A percentile compares a stretch with the other conserved stretches of the same genome.
Conservation (phyloP, 1,284 basidiomycete genomes). For the Sanghuangporus baumii region DNA sequence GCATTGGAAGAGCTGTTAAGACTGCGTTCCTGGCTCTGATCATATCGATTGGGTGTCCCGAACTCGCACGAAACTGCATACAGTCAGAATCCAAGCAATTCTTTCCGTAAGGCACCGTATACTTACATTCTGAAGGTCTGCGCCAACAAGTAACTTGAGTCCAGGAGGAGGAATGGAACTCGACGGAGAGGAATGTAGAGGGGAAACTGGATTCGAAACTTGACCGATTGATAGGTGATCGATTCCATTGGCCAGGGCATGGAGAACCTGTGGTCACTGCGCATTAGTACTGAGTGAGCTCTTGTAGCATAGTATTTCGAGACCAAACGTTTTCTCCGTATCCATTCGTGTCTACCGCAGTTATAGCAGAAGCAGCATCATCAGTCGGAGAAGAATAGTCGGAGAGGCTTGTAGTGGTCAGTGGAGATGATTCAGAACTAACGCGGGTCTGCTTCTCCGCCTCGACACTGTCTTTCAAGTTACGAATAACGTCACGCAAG, state of each 20-base stretch:
- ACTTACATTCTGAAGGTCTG: background rate
- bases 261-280: background rate
- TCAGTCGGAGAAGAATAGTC: constrained; percentile 7
- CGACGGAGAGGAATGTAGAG: background rate
- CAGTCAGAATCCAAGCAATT: background rate
- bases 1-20: constrained; percentile 55
- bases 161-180: background rate
- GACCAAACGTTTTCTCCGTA: background rate
- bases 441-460: constrained; percentile 26
- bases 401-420: background rate
- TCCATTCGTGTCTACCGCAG: background rate
- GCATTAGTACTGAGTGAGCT: background rate
- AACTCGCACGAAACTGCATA: background rate
- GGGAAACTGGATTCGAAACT: constrained; percentile 2
- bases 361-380: constrained; percentile 1
- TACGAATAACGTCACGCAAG: constrained; percentile 35
- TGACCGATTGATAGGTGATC: constrained; percentile 11
- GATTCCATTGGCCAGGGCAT: constrained; percentile 11
- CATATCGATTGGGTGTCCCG: constrained; percentile 39
- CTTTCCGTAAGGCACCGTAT: background rate
- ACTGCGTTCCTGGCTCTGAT: constrained; percentile 48
- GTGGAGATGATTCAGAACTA: constrained; percentile 6
- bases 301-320: background rate
- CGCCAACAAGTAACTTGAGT: background rate
- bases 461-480: constrained; percentile 27